Evolutionary conservation across 2,329 filamentous ascomycete species (phyloP).

Genomic region (Ustilaginoidea virens): DNA sequence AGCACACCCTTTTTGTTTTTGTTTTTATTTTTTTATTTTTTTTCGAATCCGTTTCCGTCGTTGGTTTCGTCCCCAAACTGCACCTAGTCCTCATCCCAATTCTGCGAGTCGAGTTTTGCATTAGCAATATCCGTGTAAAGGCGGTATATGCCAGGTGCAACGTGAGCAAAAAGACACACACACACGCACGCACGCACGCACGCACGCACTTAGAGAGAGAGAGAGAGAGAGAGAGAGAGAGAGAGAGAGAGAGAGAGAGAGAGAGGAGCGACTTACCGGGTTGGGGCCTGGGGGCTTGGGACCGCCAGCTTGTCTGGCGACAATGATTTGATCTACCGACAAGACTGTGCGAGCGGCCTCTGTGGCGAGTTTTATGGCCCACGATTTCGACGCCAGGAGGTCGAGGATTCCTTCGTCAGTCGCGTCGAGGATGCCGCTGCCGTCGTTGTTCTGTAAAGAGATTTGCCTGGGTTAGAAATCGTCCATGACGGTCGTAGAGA

Average conservation of each 20-base stretch:
- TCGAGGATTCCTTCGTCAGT: conserved; percentile 83
- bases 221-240: no score
- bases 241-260: no score
- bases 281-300: conserved; percentile 95
- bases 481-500: no score
- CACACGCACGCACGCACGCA: no score
- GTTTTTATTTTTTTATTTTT: background rate
- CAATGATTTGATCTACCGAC: conserved; percentile 97
- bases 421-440: conserved; percentile 70
- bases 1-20: background rate
- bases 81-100: conserved; percentile 47
- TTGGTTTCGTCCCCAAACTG: conserved; percentile 17
- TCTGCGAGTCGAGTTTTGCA: no score
- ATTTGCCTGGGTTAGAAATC: no score
- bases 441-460: conserved; percentile 48
- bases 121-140: background rate
- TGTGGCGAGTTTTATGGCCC: conserved; percentile 93
- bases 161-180: no score
- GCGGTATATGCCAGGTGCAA: no score
- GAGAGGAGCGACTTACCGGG: conserved; percentile 33
- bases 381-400: conserved; percentile 79
- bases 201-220: no score
- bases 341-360: conserved; percentile 88
- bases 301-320: conserved; percentile 89
- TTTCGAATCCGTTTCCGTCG: background rate